Evolutionary conservation across 75 land plant genomes (phyloP).

Genomic region (Sequoiadendron giganteum): DNA sequence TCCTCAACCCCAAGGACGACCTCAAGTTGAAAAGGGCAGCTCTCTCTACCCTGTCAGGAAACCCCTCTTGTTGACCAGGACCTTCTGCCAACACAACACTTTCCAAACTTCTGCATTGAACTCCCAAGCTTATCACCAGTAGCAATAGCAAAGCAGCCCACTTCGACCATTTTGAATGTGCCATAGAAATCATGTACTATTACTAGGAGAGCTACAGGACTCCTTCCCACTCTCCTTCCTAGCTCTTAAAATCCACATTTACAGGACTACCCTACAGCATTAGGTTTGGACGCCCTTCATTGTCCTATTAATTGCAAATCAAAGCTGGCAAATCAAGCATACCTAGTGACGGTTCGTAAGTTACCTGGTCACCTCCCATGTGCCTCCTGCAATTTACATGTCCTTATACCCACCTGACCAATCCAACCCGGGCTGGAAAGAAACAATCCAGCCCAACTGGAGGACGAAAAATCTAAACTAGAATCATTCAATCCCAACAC

Average conservation of each 20-base stretch:
- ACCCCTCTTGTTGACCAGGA: background rate
- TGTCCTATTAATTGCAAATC: background rate
- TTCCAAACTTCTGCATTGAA: background rate
- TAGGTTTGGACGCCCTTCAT: background rate
- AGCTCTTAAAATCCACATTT: background rate
- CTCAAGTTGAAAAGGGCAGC: constrained; percentile 48
- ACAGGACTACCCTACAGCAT: background rate
- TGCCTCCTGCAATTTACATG: background rate
- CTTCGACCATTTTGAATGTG: constrained; percentile 8
- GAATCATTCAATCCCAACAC: background rate
- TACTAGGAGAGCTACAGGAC: background rate
- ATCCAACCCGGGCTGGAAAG: background rate
- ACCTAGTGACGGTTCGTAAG: background rate
- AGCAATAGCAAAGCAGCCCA: background rate
- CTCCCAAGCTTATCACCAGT: background rate
- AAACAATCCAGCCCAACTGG: background rate
- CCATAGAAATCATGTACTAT: constrained; percentile 7
- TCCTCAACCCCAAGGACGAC: constrained; percentile 62
- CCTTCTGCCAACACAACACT: background rate
- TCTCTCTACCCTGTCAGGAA: constrained; percentile 20
- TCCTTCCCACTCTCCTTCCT: constrained; percentile 3
- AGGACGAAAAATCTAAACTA: background rate
- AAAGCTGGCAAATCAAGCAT: background rate
- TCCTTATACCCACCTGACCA: background rate
- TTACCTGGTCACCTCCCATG: constrained; percentile 4